Percentiles rank a stretch among this genome's conserved stretches.
These are phyloP conservation scores for Tetradesmus lagerheimii DNA, from an alignment of 139 green algal species.

Conservation along the genomic window DNA sequence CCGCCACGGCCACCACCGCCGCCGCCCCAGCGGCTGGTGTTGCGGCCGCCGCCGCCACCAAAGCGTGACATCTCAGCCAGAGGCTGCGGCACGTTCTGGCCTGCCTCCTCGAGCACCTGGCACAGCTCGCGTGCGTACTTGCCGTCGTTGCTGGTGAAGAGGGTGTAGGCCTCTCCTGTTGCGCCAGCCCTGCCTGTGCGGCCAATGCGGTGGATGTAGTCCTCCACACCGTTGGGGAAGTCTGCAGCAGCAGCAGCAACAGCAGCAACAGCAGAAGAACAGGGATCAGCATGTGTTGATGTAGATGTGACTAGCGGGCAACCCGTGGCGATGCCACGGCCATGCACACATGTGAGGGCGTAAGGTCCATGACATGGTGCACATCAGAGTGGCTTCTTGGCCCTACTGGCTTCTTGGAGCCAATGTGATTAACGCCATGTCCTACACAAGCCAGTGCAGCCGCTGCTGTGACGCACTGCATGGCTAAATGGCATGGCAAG, in stretches of 20 bases:
- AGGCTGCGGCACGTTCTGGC: constrained; percentile 67
- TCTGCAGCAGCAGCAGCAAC: constrained; percentile 6
- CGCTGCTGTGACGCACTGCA: too few species aligned
- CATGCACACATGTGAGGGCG: too few species aligned
- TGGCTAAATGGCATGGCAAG: too few species aligned
- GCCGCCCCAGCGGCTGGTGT: constrained; percentile 58
- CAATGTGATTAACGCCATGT: too few species aligned
- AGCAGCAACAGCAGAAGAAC: too few species aligned
- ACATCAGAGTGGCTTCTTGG: too few species aligned
- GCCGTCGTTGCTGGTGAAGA: constrained; percentile 78
- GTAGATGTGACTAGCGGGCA: too few species aligned
- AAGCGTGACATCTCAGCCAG: constrained; percentile 66
- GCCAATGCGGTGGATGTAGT: constrained; percentile 91
- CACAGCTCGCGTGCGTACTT: constrained; percentile 81
- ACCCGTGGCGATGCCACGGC: too few species aligned
- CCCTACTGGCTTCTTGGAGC: too few species aligned
- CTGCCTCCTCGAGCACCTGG: constrained; percentile 71
- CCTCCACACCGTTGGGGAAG: constrained; percentile 80
- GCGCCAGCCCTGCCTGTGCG: constrained; percentile 89
- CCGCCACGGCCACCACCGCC: constrained; percentile 56
- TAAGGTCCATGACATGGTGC: too few species aligned
- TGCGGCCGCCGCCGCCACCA: constrained; percentile 53
- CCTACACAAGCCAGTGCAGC: too few species aligned
- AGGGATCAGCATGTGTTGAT: neutral
- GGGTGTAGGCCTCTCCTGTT: constrained; percentile 83